These are phyloP conservation scores for Aulographum hederae DNA, from an alignment of 2,329 filamentous ascomycete genomes.

Conservation along the genomic window DNA sequence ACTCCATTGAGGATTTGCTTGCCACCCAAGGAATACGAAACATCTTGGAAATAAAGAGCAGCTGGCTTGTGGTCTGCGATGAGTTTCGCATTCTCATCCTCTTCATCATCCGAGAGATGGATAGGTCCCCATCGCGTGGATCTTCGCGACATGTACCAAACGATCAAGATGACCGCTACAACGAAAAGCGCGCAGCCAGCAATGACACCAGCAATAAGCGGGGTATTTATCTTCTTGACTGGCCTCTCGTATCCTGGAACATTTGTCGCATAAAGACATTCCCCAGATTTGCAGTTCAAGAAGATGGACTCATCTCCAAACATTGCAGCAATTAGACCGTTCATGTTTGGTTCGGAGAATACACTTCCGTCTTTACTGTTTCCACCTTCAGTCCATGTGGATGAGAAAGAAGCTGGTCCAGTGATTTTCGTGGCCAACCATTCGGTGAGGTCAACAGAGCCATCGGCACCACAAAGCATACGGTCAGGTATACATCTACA, in stretches of 20 bases:
- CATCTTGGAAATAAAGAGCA: slow-evolving; percentile 70
- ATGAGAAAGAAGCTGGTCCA: slow-evolving; percentile 73
- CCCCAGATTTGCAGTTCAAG: slow-evolving; percentile 65
- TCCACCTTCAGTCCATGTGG: slow-evolving; percentile 35
- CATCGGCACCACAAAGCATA: slow-evolving; percentile 84
- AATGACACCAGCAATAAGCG: slow-evolving; percentile 85
- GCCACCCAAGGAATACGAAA: slow-evolving; percentile 72
- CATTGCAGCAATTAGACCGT: slow-evolving; percentile 68
- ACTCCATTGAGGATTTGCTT: slow-evolving; percentile 70
- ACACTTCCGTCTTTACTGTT: slow-evolving; percentile 53
- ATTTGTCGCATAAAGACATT: slow-evolving; percentile 85
- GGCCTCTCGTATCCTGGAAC: slow-evolving; percentile 80
- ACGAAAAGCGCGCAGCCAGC: slow-evolving; percentile 72
- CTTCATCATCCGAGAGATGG: slow-evolving; percentile 65
- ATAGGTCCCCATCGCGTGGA: slow-evolving; percentile 46
- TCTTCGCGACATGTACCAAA: slow-evolving; percentile 78
- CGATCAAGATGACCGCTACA: slow-evolving; percentile 62
- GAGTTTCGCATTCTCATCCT: slow-evolving; percentile 64
- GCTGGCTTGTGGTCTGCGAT: slow-evolving; percentile 86
- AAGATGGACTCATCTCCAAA: slow-evolving; percentile 87
- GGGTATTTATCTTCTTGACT: slow-evolving; percentile 90
- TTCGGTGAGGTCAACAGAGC: slow-evolving; percentile 80
- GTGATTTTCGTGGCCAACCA: slow-evolving; percentile 70
- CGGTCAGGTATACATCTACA: slow-evolving; percentile 80
- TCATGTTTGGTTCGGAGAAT: slow-evolving; percentile 86